These are phyloP conservation scores for Penicillium paneum DNA, from an alignment of 2,329 filamentous ascomycete genomes.

Conservation along the genomic window DNA sequence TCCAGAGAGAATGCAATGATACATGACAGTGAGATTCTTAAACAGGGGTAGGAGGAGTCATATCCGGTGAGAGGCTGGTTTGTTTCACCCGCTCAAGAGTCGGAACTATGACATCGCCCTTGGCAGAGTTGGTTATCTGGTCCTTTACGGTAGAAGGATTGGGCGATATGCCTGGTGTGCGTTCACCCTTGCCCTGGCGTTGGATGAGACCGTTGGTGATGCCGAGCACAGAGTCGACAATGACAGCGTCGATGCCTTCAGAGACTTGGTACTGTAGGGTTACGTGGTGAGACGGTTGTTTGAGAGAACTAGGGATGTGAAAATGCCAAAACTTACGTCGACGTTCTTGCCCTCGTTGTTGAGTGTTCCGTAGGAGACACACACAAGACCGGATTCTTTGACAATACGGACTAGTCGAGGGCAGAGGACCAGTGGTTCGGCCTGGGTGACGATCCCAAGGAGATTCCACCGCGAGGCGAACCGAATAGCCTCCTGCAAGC, in stretches of 20 bases:
- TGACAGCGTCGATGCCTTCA: conserved; percentile 95
- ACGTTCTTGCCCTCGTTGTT: conserved; percentile 89
- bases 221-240: conserved; percentile 89
- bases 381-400: conserved; percentile 90
- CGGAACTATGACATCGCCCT: conserved; percentile 25
- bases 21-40: conserved; percentile 5
- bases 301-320: not conserved
- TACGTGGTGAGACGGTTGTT: not conserved
- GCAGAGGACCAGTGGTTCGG: conserved; percentile 82
- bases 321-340: conserved; percentile 57
- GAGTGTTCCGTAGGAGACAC: conserved; percentile 84
- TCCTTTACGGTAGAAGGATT: conserved; percentile 17
- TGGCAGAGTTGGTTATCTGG: not conserved
- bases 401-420: conserved; percentile 87
- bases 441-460: conserved; percentile 84
- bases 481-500: conserved; percentile 89
- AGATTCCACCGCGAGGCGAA: conserved; percentile 95
- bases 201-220: conserved; percentile 84
- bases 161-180: conserved; percentile 24
- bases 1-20: not conserved
- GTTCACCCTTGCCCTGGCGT: conserved; percentile 26
- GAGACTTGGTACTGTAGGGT: conserved; percentile 71
- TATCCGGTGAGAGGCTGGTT: conserved; percentile 7
- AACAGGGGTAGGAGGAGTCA: conserved; percentile 3
- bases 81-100: conserved; percentile 27